Evolutionary conservation across 2,329 filamentous ascomycete genomes (phyloP).

Genomic region (Pezicula neosporulosa): DNA sequence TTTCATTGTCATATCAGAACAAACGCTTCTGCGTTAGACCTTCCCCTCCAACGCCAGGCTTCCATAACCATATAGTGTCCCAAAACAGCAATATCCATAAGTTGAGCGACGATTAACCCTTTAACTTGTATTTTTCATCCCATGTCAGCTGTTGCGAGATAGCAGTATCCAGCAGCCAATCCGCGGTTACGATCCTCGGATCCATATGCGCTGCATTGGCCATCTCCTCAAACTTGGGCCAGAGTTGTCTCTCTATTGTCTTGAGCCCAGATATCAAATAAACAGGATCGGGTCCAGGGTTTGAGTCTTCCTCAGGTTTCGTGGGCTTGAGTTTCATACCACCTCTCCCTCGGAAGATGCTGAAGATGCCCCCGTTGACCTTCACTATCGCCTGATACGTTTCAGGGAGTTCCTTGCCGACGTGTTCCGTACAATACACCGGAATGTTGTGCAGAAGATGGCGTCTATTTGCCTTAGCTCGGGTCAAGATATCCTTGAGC

Average conservation of each 20-base stretch:
- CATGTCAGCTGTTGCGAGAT: slow-evolving; percentile 82
- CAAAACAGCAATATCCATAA: slow-evolving; percentile 1
- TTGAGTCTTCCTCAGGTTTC: slow-evolving; percentile 52
- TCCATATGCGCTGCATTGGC: slow-evolving; percentile 75
- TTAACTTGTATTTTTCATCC: slow-evolving; percentile 54
- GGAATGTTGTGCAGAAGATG: slow-evolving; percentile 71
- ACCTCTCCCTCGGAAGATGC: slow-evolving; percentile 71
- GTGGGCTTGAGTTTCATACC: slow-evolving; percentile 65
- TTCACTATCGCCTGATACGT: slow-evolving; percentile 84
- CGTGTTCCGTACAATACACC: slow-evolving; percentile 79
- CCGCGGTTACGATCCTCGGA: slow-evolving; percentile 75
- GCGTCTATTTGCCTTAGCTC: slow-evolving; percentile 74
- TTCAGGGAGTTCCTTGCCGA: slow-evolving; percentile 71
- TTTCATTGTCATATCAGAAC: not conserved
- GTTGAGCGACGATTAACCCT: slow-evolving; percentile 5
- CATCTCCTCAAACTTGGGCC: slow-evolving; percentile 77
- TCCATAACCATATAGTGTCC: not conserved
- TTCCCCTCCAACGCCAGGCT: not conserved
- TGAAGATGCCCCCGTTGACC: slow-evolving; percentile 83
- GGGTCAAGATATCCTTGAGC: slow-evolving; percentile 62
- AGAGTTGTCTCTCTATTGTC: slow-evolving; percentile 67
- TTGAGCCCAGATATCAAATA: slow-evolving; percentile 75
- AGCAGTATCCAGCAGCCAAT: slow-evolving; percentile 87
- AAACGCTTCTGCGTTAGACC: not conserved
- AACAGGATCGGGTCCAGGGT: slow-evolving; percentile 64